These are phyloP conservation scores for Trametes maxima DNA, from an alignment of 768 basidiomycete species.

Conservation along the genomic window DNA sequence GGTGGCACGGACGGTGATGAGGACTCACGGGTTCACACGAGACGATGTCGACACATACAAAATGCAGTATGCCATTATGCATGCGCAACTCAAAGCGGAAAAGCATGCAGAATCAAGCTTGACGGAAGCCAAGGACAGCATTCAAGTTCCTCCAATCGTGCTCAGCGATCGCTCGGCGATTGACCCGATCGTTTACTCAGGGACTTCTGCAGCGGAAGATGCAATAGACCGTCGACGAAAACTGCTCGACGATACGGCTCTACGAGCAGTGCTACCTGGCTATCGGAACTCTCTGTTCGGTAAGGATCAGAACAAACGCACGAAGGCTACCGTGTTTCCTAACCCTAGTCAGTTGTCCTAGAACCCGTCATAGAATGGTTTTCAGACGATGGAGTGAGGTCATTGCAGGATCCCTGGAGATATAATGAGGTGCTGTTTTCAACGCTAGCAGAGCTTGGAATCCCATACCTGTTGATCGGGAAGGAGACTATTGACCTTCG, in stretches of 20 bases:
- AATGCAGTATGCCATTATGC: conserved; percentile 68
- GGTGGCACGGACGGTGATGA: conserved; percentile 63
- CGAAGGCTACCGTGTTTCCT: no score
- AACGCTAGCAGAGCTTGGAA: no score
- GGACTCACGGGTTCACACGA: conserved; percentile 52
- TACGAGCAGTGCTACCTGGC: conserved; percentile 43
- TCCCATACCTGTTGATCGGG: no score
- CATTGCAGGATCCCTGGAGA: no score
- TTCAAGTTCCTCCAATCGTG: conserved; percentile 27
- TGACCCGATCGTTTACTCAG: conserved; percentile 63
- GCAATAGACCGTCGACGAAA: conserved; percentile 39
- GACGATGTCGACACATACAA: conserved; percentile 49
- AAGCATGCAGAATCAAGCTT: conserved; percentile 21
- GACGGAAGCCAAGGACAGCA: background rate
- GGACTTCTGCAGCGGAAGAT: conserved; percentile 46
- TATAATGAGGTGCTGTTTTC: no score
- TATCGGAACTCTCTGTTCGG: conserved; percentile 51
- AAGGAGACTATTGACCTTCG: no score
- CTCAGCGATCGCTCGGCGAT: conserved; percentile 67
- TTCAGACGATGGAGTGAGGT: no score
- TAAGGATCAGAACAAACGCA: background rate
- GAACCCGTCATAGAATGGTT: no score
- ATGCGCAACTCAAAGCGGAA: conserved; percentile 55
- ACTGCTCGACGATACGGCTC: conserved; percentile 41
- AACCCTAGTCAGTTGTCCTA: no score